phyloP scores from a whole-genome alignment of 805 yeast genomes.

The Candida parachauliodes region DNA sequence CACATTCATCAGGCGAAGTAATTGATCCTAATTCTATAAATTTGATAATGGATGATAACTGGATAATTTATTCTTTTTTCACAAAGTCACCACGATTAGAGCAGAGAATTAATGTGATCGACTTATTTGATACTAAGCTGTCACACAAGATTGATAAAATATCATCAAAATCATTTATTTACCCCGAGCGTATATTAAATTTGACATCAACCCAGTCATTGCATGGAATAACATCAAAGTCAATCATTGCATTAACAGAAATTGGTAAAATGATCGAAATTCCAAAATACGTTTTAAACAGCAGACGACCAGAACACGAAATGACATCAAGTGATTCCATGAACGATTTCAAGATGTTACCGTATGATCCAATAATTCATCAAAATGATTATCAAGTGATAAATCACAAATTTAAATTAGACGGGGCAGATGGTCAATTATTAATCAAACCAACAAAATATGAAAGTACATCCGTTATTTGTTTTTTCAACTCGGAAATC shows the following conservation, averaged over 20 bases:
- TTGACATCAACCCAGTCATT: slow-evolving; percentile 43
- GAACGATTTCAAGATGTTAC: slow-evolving; percentile 53
- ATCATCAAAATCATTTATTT: slow-evolving; percentile 53
- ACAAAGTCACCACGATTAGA: slow-evolving; percentile 46
- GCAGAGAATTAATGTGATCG: slow-evolving; percentile 64
- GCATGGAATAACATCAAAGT: slow-evolving; percentile 41
- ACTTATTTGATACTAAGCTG: slow-evolving; percentile 56
- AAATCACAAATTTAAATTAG: slow-evolving; percentile 36
- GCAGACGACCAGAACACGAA: slow-evolving; percentile 62
- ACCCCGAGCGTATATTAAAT: slow-evolving; percentile 55
- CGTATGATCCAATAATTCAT: slow-evolving; percentile 63
- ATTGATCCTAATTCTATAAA: slow-evolving; percentile 41
- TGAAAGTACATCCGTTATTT: slow-evolving; percentile 77
- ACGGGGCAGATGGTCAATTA: slow-evolving; percentile 15
- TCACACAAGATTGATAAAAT: slow-evolving; percentile 40
- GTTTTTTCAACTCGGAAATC: slow-evolving; percentile 58
- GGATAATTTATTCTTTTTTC: slow-evolving; percentile 69
- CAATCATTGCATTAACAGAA: slow-evolving; percentile 55
- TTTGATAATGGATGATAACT: slow-evolving; percentile 74
- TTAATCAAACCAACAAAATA: slow-evolving; percentile 51
- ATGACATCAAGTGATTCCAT: slow-evolving; percentile 49
- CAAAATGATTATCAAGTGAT: slow-evolving; percentile 32
- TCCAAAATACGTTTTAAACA: slow-evolving; percentile 68
- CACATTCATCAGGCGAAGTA: slow-evolving; percentile 37
- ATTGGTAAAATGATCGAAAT: slow-evolving; percentile 61